A percentile compares a stretch with the other conserved stretches of the same genome.
Evolutionary conservation across 129 eudicot genomes (phyloP).

Genomic region (Flaveria robusta): DNA sequence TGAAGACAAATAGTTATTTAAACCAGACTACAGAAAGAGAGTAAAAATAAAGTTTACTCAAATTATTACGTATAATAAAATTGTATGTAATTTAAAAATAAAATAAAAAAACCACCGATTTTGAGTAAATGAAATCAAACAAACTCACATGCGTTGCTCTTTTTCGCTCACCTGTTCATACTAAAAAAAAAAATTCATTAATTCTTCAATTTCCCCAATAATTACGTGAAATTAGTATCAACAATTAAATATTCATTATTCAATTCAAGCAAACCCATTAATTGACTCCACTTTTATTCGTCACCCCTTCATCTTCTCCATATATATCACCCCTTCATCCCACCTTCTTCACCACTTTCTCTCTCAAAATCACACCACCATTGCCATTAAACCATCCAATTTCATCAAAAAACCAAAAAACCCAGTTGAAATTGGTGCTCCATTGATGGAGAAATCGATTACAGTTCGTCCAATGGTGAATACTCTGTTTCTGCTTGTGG

Average conservation of each 20-base stretch:
- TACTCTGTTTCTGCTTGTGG: conserved; percentile 35
- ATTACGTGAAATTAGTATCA: background rate
- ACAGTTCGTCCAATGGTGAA: conserved; percentile 8
- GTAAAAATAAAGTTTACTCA: too few species aligned
- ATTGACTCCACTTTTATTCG: conserved; percentile 19
- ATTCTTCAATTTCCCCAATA: conserved; percentile 18
- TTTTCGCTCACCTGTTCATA: conserved; percentile 32
- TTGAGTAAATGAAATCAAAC: conserved; percentile 24
- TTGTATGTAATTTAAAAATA: too few species aligned
- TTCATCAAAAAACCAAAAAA: background rate
- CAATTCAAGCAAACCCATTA: conserved; percentile 19
- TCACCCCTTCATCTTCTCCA: conserved; percentile 33
- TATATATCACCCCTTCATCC: conserved; percentile 36
- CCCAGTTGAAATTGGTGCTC: background rate
- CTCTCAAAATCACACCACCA: conserved; percentile 13
- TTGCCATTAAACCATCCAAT: conserved; percentile 15
- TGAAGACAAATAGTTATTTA: too few species aligned
- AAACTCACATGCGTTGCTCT: conserved; percentile 37
- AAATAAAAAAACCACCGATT: conserved; percentile 12
- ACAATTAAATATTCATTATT: background rate
- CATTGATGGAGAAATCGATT: conserved; percentile 11
- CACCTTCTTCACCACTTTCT: conserved; percentile 30
- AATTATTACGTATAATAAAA: too few species aligned
- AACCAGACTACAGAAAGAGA: too few species aligned
- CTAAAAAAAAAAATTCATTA: conserved; percentile 23